phyloP scores from a whole-genome alignment of 2,329 filamentous ascomycete species.

The Monilinia laxa region DNA sequence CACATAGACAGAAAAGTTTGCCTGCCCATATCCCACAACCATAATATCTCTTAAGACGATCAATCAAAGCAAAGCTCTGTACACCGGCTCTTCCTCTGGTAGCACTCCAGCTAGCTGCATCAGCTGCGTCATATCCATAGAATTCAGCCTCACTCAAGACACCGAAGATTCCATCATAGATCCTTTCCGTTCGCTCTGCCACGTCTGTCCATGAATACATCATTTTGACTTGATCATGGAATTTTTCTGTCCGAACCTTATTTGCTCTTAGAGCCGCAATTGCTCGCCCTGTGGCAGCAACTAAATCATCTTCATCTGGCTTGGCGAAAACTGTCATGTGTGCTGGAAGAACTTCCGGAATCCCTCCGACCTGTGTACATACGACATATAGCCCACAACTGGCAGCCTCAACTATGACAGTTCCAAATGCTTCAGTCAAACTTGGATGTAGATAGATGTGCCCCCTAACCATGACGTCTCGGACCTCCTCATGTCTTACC shows the following conservation, averaged over 20 bases:
- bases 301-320: constrained; percentile 93
- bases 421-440: constrained; percentile 94
- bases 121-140: constrained; percentile 74
- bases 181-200: constrained; percentile 86
- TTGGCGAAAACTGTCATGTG: constrained; percentile 99
- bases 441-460: constrained; percentile 96
- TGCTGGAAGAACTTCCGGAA: constrained; percentile 89
- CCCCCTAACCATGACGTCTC: constrained; percentile 94
- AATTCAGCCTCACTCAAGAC: constrained; percentile 84
- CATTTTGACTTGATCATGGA: constrained; percentile 94
- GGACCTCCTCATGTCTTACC: constrained; percentile 91
- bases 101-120: constrained; percentile 62
- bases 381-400: constrained; percentile 96
- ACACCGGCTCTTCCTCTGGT: constrained; percentile 67
- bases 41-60: constrained; percentile 93
- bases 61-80: constrained; percentile 88
- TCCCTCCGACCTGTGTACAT: constrained; percentile 92
- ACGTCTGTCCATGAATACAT: constrained; percentile 99
- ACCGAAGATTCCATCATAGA: constrained; percentile 90
- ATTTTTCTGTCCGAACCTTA: constrained; percentile 85
- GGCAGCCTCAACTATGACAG: constrained; percentile 95
- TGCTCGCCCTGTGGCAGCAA: constrained; percentile 82
- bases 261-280: constrained; percentile 84
- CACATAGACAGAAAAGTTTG: constrained; percentile 93
- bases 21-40: constrained; percentile 98